Evolutionary conservation across 768 basidiomycete genomes (phyloP), one percentile per base, ranked within the genome.

Genomic region (Hygrocybe coccinea): DNA sequence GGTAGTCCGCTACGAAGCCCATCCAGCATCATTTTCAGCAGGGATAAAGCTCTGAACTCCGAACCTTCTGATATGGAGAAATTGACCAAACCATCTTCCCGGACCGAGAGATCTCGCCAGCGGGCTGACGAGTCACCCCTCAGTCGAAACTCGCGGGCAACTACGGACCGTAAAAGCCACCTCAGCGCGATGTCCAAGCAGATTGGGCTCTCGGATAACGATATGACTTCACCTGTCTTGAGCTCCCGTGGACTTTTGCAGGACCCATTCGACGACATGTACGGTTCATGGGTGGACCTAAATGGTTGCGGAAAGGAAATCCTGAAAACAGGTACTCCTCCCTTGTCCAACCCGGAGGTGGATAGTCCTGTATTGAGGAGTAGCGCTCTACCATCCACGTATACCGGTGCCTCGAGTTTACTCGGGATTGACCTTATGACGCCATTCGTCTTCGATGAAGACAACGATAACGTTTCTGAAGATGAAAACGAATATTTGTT

Each of bases 341-440:
- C 70, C 25, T 66, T 70, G 54, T 65, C 71, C 17, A 67, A 60
- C 19, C 59, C 69, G 37, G 74, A 74, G 43, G 63, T 65, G 9
- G 82, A 82, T 56, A 86, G 84, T 56, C 85, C 85, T 24, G 79
- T 86, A 15, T 64, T 82, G 43, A 70, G 79, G 55, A 76, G 67
- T 55, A 65, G 67, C 14, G 59, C 65, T 11, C 58, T 69, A 21
- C 65, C 76, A 12, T 62, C 73, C 17, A 69, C 3, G 22, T 29
- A 17, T 6, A 11, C 14, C 22, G 22, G 34, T 22, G 47, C 21
- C 8, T 25, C 46, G 22, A 15, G 25, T n/a, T 21, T 55, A 5
- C 66, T 82, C 43, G 78, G 77, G 3, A 74, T 83, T 52, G 81
- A 80, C 7, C 69, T 85, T 38, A 71, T 85, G 61, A 81, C 78